Base-by-base conservation (phyloP, 257 asterid species). In the Solanum gracilifrons region DNA sequence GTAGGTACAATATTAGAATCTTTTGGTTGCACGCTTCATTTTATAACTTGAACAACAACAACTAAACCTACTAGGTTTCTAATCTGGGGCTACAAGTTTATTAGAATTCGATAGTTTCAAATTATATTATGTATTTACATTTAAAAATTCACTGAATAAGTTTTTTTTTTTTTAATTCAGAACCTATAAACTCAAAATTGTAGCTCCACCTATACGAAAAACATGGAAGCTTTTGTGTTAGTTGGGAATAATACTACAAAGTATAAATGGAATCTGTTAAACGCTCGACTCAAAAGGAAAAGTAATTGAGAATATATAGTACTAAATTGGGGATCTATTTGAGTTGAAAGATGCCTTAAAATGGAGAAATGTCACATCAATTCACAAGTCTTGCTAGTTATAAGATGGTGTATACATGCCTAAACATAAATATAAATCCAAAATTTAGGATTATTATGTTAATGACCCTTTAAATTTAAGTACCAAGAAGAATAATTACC, bases 1-100 rank as follows among this genome's bases (percentile, higher is more conserved):
- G 85, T 29, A 46, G 31, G 68, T 46, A 80, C 5, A 85, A 85
- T n/a, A 31, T 72, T 72, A 85, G 87, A 85, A 85, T 85, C 87
- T 39, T 85, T 68, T 68, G 62, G 13, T 37, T 64, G 87, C 87
- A 85, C 43, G 68, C 80, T 68, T 37, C 68, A 64, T 66, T 85
- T 64, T 71, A 85, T 25, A 85, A 62, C 23, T 35, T 36, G 62
- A 68, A 84, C 16, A 7, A 3, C 23, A 83, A 46, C 76, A 33
- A 35, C 75, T 39, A 29, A 83, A 83, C 60, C 83, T 76, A 37
- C 7, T 37, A 76, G 3, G 35, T 39, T 37, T 37, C 23, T 37
- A 76, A 37, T 72, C 0, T 8, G 13, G 43, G 7, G 4, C 3
- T 20, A 16, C 1, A 32, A 11, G 15, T 33, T 20, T 2, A 2